A percentile compares a stretch with the other conserved stretches of the same genome.
Conservation (phyloP, 768 basidiomycete species). For the Guyanaporus albipodus region DNA sequence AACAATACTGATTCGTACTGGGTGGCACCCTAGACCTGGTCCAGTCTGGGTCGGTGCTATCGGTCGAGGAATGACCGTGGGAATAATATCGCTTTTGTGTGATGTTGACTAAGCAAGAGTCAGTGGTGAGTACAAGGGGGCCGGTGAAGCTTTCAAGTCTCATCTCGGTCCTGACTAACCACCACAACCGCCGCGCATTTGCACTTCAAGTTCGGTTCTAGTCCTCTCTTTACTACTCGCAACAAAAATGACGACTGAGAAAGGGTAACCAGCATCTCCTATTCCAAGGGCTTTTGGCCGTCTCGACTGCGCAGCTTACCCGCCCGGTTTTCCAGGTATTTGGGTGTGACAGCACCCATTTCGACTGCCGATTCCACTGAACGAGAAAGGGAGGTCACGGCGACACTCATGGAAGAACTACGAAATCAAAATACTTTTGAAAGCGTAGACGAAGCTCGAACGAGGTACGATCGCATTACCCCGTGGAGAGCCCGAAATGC, state of each 20-base stretch:
- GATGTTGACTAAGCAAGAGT: constrained; percentile 24
- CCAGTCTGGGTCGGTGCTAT: too few relatives aligned
- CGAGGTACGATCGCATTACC: constrained; percentile 54
- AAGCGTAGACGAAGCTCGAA: constrained; percentile 80
- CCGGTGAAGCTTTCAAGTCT: too few relatives aligned
- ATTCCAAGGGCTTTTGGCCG: constrained; percentile 2
- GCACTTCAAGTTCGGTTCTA: constrained; percentile 7
- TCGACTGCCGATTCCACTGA: constrained; percentile 68
- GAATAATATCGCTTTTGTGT: too few relatives aligned
- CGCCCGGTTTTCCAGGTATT: constrained; percentile 43
- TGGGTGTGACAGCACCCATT: constrained; percentile 86
- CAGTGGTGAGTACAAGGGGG: constrained; percentile 16
- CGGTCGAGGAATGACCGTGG: too few relatives aligned
- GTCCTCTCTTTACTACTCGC: constrained; percentile 5
- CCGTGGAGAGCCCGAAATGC: too few relatives aligned
- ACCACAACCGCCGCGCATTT: constrained; percentile 13
- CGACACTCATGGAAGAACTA: constrained; percentile 88
- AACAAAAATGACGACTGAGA: constrained; percentile 39
- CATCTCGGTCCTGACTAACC: constrained; percentile 15
- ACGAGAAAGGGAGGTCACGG: constrained; percentile 78
- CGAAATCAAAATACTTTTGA: constrained; percentile 85
- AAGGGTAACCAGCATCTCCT: constrained; percentile 30
- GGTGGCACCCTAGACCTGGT: too few relatives aligned
- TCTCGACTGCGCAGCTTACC: constrained; percentile 11
- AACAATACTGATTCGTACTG: too few relatives aligned